phyloP scores from a whole-genome alignment of 1,284 basidiomycete species.

The Apiotrichum sp. region DNA sequence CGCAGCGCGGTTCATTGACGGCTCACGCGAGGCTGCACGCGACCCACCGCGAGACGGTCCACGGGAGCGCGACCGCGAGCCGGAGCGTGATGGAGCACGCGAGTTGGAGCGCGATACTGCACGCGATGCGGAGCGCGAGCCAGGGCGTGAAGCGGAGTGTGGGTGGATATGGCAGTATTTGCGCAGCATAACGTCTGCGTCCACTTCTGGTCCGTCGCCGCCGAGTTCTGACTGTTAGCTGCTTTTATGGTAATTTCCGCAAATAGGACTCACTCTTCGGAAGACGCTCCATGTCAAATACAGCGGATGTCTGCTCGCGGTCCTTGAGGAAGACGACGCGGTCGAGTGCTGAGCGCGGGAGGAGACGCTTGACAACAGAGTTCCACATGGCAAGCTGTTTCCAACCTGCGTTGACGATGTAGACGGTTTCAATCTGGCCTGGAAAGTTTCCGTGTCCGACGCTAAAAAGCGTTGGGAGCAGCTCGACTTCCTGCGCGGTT shows the following conservation, averaged over 20 bases:
- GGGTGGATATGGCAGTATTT: conserved; percentile 22
- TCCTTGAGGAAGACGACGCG: conserved; percentile 47
- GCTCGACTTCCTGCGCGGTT: conserved; percentile 40
- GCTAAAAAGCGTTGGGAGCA: conserved; percentile 39
- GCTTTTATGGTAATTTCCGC: background rate
- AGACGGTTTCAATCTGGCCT: conserved; percentile 44
- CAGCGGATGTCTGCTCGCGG: conserved; percentile 18
- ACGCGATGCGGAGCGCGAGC: conserved; percentile 12
- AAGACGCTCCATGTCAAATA: conserved; percentile 34
- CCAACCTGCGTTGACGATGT: conserved; percentile 51
- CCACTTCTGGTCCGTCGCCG: conserved; percentile 19
- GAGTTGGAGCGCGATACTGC: conserved; percentile 3
- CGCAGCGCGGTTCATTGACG: conserved; percentile 1
- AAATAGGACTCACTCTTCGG: conserved; percentile 25
- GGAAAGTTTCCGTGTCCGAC: conserved; percentile 45
- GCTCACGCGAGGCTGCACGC: conserved; percentile 2
- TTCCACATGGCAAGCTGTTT: conserved; percentile 51
- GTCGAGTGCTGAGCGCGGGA: conserved; percentile 49
- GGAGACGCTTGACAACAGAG: conserved; percentile 46
- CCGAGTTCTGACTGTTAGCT: conserved; percentile 25
- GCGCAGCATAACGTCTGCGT: conserved; percentile 25
- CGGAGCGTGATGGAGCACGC: conserved; percentile 2
- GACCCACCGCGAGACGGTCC: conserved; percentile 1
- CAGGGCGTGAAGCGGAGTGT: conserved; percentile 9
- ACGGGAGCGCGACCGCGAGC: conserved; percentile 6